phyloP scores from a whole-genome alignment of 371 early-diverging fungal species.

The Mortierella sp. region DNA sequence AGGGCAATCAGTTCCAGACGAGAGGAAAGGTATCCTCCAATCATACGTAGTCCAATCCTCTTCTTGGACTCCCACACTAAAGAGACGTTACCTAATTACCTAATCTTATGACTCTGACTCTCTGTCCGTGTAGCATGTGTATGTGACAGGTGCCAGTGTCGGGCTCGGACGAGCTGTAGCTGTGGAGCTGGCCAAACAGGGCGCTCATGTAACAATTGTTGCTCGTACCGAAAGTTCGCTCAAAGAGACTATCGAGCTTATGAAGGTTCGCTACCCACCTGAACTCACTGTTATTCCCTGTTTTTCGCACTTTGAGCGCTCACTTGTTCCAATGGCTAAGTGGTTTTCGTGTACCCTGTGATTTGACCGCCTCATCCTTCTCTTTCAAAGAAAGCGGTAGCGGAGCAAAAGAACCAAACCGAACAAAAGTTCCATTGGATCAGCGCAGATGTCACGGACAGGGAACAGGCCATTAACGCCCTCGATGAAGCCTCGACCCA shows the following conservation, averaged over 20 bases:
- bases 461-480: constrained; percentile 66
- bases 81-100: too few relatives aligned
- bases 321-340: background rate
- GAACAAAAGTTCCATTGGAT: constrained; percentile 64
- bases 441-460: constrained; percentile 72
- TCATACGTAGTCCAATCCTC: too few relatives aligned
- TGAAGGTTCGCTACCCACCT: constrained; percentile 56
- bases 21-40: constrained; percentile 42
- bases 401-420: constrained; percentile 17
- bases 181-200: constrained; percentile 73
- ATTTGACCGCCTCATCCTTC: background rate
- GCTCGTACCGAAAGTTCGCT: constrained; percentile 77
- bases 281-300: too few relatives aligned
- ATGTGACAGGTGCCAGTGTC: constrained; percentile 94
- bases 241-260: constrained; percentile 63
- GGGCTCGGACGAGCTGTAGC: constrained; percentile 93
- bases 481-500: constrained; percentile 70
- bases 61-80: too few relatives aligned
- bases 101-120: background rate
- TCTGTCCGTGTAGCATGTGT: constrained; percentile 66
- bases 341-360: background rate
- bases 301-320: too few relatives aligned
- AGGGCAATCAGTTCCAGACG: constrained; percentile 33
- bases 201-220: constrained; percentile 91
- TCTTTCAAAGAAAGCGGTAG: constrained; percentile 24